These are phyloP conservation scores for Chenopodium suecicum DNA, from an alignment of 148 eudicot species.

Conservation along the genomic window DNA sequence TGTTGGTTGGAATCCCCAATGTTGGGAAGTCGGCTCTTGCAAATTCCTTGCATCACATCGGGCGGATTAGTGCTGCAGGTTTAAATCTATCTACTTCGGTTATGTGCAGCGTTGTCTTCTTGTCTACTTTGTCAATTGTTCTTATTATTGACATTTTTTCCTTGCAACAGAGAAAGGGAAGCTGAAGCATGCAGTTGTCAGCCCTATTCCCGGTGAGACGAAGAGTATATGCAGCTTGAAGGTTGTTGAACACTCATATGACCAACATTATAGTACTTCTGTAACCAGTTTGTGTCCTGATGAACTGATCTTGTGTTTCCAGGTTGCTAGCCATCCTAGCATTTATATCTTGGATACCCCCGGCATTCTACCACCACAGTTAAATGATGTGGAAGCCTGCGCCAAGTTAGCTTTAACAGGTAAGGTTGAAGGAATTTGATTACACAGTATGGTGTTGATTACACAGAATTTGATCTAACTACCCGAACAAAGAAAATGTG, in stretches of 20 bases:
- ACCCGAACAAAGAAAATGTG: too few species aligned
- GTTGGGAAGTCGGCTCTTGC: constrained; percentile 88
- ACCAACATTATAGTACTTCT: neutral
- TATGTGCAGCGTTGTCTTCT: neutral
- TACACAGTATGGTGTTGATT: too few species aligned
- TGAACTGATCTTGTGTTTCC: constrained; percentile 23
- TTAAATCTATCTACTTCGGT: neutral
- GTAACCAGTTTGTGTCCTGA: neutral
- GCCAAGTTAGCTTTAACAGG: constrained; percentile 85
- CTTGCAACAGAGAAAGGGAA: constrained; percentile 49
- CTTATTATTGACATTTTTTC: constrained; percentile 7
- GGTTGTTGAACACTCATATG: constrained; percentile 38
- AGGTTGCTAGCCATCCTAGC: constrained; percentile 95
- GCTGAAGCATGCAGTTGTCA: constrained; percentile 71
- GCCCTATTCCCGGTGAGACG: constrained; percentile 78
- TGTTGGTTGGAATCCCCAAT: constrained; percentile 78
- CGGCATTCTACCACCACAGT: constrained; percentile 67
- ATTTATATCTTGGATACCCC: constrained; percentile 87
- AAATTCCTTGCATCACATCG: constrained; percentile 79
- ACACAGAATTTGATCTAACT: too few species aligned
- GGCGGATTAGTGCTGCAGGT: constrained; percentile 80
- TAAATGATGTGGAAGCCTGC: constrained; percentile 47
- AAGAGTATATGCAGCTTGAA: constrained; percentile 73
- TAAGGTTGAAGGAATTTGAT: constrained; percentile 18
- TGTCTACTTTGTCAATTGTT: neutral